These are phyloP conservation scores for Curvularia verruculosa DNA, from an alignment of 2,329 filamentous ascomycete genomes.

Conservation along the genomic window DNA sequence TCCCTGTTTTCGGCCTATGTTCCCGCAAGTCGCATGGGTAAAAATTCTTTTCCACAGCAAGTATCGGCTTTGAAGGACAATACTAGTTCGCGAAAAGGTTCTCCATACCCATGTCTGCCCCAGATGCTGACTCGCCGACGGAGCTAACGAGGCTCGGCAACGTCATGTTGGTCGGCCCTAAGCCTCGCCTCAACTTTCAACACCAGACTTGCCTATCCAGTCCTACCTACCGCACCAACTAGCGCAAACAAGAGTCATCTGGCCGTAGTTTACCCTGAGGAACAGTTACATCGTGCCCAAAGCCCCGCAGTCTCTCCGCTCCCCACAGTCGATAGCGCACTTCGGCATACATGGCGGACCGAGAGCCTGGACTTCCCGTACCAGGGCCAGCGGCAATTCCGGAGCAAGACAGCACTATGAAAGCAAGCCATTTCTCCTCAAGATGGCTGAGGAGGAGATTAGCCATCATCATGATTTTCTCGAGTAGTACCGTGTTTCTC, in stretches of 20 bases:
- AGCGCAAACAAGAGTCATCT: slow-evolving; percentile 8
- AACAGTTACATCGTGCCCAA: slow-evolving; percentile 5
- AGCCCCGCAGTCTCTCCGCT: slow-evolving; percentile 15
- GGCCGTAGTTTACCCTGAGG: neutral
- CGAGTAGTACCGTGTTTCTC: slow-evolving; percentile 24
- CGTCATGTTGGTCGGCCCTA: slow-evolving; percentile 11
- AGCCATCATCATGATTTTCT: slow-evolving; percentile 29
- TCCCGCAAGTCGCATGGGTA: neutral
- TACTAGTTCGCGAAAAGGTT: neutral
- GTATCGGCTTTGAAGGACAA: neutral
- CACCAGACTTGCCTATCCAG: slow-evolving; percentile 13
- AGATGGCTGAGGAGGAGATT: slow-evolving; percentile 27
- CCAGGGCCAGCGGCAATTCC: neutral
- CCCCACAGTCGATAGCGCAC: slow-evolving; percentile 4
- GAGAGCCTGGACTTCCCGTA: slow-evolving; percentile 9
- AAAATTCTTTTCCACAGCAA: neutral
- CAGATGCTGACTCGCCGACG: slow-evolving; percentile 4
- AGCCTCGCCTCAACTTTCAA: slow-evolving; percentile 7
- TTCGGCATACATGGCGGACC: slow-evolving; percentile 20
- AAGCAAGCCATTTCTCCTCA: slow-evolving; percentile 15
- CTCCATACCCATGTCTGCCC: slow-evolving; percentile 1
- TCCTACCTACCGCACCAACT: slow-evolving; percentile 4
- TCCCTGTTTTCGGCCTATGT: neutral
- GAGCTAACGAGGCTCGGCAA: slow-evolving; percentile 9
- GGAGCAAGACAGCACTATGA: slow-evolving; percentile 10